A percentile compares a stretch with the other conserved stretches of the same genome.
phyloP scores from a whole-genome alignment of 306 rosid species.

The Dalbergia oliveri region DNA sequence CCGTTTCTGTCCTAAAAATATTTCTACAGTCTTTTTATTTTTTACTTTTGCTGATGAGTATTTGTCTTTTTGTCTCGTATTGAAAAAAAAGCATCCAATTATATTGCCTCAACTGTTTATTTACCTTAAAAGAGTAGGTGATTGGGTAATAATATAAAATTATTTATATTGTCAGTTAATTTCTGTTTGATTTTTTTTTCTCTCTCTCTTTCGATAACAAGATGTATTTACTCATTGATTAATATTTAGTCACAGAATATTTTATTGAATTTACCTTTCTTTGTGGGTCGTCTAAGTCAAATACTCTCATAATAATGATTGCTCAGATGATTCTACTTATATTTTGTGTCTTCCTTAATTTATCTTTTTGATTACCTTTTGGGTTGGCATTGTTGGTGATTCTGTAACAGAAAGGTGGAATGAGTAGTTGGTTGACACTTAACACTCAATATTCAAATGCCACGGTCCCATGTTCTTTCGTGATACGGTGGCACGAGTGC shows the following conservation, averaged over 20 bases:
- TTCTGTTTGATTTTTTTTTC: too few relatives aligned
- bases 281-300: not conserved
- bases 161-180: too few relatives aligned
- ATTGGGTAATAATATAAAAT: too few relatives aligned
- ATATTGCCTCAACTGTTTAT: too few relatives aligned
- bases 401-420: not conserved
- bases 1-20: not conserved
- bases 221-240: too few relatives aligned
- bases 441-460: not conserved
- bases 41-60: too few relatives aligned
- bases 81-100: too few relatives aligned
- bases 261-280: not conserved
- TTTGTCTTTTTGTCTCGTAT: too few relatives aligned
- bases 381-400: not conserved
- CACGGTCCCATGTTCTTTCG: conserved; percentile 5
- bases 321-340: conserved; percentile 25
- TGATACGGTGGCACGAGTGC: not conserved
- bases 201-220: too few relatives aligned
- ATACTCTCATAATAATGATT: conserved; percentile 19
- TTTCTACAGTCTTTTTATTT: too few relatives aligned
- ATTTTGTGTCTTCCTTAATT: not conserved
- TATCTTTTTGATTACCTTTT: not conserved
- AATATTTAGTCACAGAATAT: too few relatives aligned
- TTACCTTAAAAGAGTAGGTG: too few relatives aligned
- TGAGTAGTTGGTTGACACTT: not conserved